Conservation (phyloP, 257 asterid genomes). For the Primulina huaijiensis region DNA sequence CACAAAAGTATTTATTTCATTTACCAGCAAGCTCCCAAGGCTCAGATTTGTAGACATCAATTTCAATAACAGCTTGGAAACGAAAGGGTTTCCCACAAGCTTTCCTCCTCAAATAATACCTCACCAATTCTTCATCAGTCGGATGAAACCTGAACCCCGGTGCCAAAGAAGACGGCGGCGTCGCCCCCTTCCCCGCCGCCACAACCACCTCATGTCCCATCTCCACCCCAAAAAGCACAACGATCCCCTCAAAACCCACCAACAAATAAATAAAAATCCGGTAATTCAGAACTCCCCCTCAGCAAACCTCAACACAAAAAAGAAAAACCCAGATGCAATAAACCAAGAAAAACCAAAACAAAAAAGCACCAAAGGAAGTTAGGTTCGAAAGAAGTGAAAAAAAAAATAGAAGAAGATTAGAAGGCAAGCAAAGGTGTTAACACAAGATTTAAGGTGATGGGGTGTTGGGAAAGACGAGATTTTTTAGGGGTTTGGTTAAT, state of each 20-base stretch:
- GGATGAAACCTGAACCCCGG: constrained; percentile 98
- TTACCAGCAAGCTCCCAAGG: constrained; percentile 91
- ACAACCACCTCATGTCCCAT: constrained; percentile 54
- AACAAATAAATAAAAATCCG: not conserved
- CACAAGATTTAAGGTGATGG: constrained; percentile 15
- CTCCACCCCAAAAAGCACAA: constrained; percentile 13
- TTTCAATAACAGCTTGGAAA: constrained; percentile 80
- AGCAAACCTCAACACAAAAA: constrained; percentile 24
- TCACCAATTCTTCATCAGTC: constrained; percentile 88
- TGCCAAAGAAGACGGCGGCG: constrained; percentile 73
- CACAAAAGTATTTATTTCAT: constrained; percentile 10
- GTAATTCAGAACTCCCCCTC: constrained; percentile 25
- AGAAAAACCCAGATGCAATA: constrained; percentile 16
- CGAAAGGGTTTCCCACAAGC: constrained; percentile 79
- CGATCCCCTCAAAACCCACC: constrained; percentile 16
- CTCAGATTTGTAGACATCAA: constrained; percentile 97
- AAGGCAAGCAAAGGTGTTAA: constrained; percentile 53
- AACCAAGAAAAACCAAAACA: not conserved
- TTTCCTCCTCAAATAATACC: constrained; percentile 81
- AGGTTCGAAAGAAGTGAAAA: constrained; percentile 15
- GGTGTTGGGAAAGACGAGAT: constrained; percentile 17
- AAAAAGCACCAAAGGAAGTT: constrained; percentile 28
- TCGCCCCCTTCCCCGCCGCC: constrained; percentile 40
- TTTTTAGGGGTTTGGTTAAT: constrained; percentile 29
- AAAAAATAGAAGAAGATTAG: constrained; percentile 36